Base-by-base conservation (phyloP, 1,284 basidiomycete genomes). In the Malassezia brasiliensis region DNA sequence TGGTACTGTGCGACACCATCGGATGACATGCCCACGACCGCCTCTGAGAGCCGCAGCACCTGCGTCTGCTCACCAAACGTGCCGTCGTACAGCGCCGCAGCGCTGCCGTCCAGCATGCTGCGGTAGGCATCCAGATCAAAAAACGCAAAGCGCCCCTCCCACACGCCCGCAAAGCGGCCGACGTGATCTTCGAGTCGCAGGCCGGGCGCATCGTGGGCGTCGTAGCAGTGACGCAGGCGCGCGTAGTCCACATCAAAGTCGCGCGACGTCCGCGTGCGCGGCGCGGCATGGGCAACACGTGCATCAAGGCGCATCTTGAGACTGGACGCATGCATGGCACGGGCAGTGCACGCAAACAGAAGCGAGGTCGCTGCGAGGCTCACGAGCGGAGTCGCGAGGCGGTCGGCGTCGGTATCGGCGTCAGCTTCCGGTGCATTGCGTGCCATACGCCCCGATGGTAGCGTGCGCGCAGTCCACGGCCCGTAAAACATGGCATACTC, bases 61-160 rank as follows among this genome's bases (percentile, higher is more conserved):
- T 50, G 48, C 37, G 37, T 28, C 48, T 50, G 48, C 22, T 40
- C 48, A 19, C 37, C 48, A 22, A 31, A 50, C 28, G 37, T 32
- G 6, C 38, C 38, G 39, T 50, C 48, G 32, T 19, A 50, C 12
- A 50, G 22, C 28, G 48, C 25, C 12, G 47, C 5, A 2, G 34
- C 14, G 47, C 28, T 37, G 4, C 48, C 48, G 17, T 30, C 30
- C 3, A 50, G 48, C 48, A 50, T 50, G 17, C 22, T 22, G 37
- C 37, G 39, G 39, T 50, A 40, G 7, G 48, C 36, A 10, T 39
- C 48, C 3, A 50, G 12, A 20, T 50, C 48, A 17, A 50, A 40
- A 22, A 50, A 50, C 12, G 38, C 37, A 12, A 50, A 50, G 11
- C 28, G 36, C 2, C 48, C 48, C 39, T 50, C 48, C 48, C 48